These are phyloP conservation scores for Cyberlindnera japonica DNA, from an alignment of 805 yeast species.

Conservation along the genomic window DNA sequence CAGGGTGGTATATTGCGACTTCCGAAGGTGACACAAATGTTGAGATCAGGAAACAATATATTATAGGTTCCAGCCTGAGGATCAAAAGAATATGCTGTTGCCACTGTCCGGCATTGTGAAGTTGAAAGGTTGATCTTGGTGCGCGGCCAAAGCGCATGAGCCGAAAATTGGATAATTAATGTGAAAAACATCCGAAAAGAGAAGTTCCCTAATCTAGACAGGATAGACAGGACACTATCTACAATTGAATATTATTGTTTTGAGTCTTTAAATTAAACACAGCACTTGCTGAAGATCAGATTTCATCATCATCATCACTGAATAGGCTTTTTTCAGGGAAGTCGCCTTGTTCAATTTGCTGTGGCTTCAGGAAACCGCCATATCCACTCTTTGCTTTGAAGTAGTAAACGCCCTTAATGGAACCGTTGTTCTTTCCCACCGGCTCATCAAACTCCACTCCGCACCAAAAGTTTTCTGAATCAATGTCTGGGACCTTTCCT, in stretches of 20 bases:
- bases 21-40: not conserved
- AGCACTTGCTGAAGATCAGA: conserved; percentile 13
- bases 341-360: conserved; percentile 64
- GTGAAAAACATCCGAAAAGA: no score
- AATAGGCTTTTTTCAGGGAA: conserved; percentile 49
- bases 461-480: conserved; percentile 58
- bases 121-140: no score
- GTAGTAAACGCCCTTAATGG: conserved; percentile 54
- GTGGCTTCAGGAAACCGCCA: conserved; percentile 79
- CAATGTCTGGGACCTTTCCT: conserved; percentile 65
- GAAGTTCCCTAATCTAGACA: no score
- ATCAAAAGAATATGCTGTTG: no score
- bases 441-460: conserved; percentile 88
- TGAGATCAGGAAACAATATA: no score
- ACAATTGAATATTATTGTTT: no score
- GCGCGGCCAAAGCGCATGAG: no score
- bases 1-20: not conserved
- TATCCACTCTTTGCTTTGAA: conserved; percentile 55
- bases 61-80: no score
- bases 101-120: no score
- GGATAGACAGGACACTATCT: no score
- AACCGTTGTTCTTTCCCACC: conserved; percentile 81
- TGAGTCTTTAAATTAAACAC: no score
- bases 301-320: conserved; percentile 44
- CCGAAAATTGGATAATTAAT: no score